These are phyloP conservation scores for Aspergillus pseudotamarii DNA, from an alignment of 2,329 filamentous ascomycete species.

Conservation along the genomic window DNA sequence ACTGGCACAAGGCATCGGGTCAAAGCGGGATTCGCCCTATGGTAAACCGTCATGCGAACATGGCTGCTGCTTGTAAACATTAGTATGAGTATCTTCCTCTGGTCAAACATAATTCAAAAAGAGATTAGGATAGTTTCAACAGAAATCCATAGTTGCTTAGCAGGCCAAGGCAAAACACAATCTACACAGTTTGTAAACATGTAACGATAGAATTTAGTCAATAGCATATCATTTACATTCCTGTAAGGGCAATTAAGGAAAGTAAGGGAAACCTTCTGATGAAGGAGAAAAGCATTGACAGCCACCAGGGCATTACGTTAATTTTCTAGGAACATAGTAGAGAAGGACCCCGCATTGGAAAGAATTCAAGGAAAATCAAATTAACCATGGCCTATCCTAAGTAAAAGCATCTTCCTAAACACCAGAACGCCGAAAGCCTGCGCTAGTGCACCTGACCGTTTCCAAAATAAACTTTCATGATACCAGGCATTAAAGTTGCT, in stretches of 20 bases:
- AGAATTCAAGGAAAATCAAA: background rate
- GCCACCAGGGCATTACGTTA: background rate
- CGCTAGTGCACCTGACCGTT: slow-evolving; percentile 4
- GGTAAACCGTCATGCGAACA: background rate
- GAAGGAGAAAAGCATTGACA: background rate
- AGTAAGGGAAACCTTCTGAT: background rate
- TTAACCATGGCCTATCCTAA: background rate
- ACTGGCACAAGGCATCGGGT: background rate
- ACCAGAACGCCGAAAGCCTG: background rate
- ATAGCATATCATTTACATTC: background rate
- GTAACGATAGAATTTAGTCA: too few species aligned
- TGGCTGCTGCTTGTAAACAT: background rate
- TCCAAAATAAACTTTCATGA: background rate
- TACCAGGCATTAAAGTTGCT: background rate
- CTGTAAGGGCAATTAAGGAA: background rate
- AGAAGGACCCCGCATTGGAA: background rate
- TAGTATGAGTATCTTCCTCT: background rate
- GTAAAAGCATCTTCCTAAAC: background rate
- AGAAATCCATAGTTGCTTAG: too few species aligned
- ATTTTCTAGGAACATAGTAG: background rate
- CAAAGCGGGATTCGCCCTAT: background rate
- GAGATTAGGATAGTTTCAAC: background rate
- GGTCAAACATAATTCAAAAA: background rate
- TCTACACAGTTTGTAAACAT: background rate
- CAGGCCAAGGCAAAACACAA: too few species aligned